Base-by-base conservation (phyloP, 371 early-diverging fungal genomes). In the Mucor ambiguus region DNA sequence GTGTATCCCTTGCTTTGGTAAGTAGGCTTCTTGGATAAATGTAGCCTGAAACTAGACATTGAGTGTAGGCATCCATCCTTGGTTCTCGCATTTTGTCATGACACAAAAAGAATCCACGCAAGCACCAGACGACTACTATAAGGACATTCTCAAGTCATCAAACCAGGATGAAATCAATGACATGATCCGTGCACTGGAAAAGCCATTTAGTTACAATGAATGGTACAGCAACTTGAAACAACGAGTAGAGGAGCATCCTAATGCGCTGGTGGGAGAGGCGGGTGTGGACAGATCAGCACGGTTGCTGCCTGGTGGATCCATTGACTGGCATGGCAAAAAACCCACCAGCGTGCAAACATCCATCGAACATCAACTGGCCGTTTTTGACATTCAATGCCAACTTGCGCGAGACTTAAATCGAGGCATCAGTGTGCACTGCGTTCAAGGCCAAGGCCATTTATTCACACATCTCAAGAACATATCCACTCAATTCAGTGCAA, bases 361-460 rank as follows among this genome's bases (percentile, higher is more conserved):
- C 4, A 76, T 92, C 20, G 87, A 88, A 5, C 87, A 87, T 33
- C 95, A 96, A 72, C 30, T 90, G 9, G 70, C 64, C 1, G 60
- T 93, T 24, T 84, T 95, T 12, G 78, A 81, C 16, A 71, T 70
- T n/a, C 95, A 96, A 70, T 76, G 93, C 20, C 74, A 82, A 24
- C 64, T 96, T 9, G 96, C 96, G 0, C 80, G 86, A 18, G 85
- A 87, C 26, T 61, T 92, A 18, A 54, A 83, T 20, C 84, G 93
- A 11, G 86, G 92, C 0, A 90, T 93, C 14, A 91, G 90, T 32
- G 72, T 95, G 28, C 97, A 96, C 72, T 90, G 90, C 64, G 97
- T 96, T 16, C 92, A 91, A 60, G 89, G 89, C 18, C 91, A 90
- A 60, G 93, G 93, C 0, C 78, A 84, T 35, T 68, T 94, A 55